Evolutionary conservation across 208 protist genomes (phyloP), one percentile per base, ranked within the genome.

Genomic region (Acanthamoeba royreba): DNA sequence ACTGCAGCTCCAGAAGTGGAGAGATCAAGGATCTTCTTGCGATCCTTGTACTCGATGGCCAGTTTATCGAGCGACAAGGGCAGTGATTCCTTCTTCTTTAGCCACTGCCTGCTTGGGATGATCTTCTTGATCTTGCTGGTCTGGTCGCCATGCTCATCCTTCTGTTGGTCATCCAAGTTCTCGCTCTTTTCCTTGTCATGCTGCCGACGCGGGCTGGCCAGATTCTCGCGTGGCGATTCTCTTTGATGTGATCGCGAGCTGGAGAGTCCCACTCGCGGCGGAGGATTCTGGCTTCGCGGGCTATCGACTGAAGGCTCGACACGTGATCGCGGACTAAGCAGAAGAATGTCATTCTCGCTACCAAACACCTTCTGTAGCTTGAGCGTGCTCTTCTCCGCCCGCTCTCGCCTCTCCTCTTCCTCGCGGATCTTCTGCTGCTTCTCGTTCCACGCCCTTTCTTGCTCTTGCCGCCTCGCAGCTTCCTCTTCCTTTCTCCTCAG

Each of bases 331-430:
- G 63, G 63, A 33, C 63, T 74, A 25, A 74, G 63, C 28, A 74
- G 63, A 17, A 79, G 69, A 8, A 79, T 79, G 38, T 79, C 69
- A 40, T 40, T 40, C 69, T 79, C 69, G 69, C 69, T 79, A 15
- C 69, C 69, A 25, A 79, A 79, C 69, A 79, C 69, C 38, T 79
- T 79, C 69, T 79, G 69, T 5, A 79, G 69, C 69, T 79, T 79
- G 69, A 79, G 69, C 35, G 40, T 33, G 15, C 22, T 79, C 35
- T 40, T 33, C 69, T 87, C 79, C 43, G 38, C 45, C 7, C 47
- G 42, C 79, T 55, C 1, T 40, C 79, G 42, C 79, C 25, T 13
- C 31, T 61, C 46, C n/a, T 61, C 46, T 28, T 87, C 79, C 2
- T 8, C 47, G 19, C 43, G 38, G 5, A 61, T 61, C 2, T 58